Base-by-base conservation (phyloP, 257 asterid species). In the Penstemon eatonii region DNA sequence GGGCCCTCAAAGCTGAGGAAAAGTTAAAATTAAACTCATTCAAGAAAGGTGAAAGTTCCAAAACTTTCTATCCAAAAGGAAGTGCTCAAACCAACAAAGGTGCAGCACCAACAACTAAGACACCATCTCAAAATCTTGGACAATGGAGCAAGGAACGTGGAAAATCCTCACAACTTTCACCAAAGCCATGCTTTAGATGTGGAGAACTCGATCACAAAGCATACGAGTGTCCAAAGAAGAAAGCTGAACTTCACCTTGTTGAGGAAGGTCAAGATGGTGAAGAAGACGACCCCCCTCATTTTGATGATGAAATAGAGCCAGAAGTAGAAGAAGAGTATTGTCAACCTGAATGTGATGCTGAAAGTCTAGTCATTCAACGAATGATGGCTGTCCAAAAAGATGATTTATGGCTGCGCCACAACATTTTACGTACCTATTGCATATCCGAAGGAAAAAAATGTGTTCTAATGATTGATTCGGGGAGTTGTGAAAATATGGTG, bases 201-300 rank as follows among this genome's bases (percentile, higher is more conserved):
- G 59, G 25, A 18, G 59, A 54, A n/a, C 59, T 13, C 3, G 37
- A 0, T 54, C 59, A 54, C 37, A 54, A 15, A 15, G 59, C 59
- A 5, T 54, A 54, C 13, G 59, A 54, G 59, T 54, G 59, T 54
- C 59, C 59, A 3, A 54, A 54, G 37, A 54, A 54, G 33, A 54
- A 54, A 10, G 59, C 3, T 54, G 59, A 54, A 54, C 12, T 54
- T 13, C 25, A 54, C 59, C 4, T 54, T 54, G 33, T 8, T 4
- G 59, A 54, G 59, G 59, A 33, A 54, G 59, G 7, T 5, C 36
- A 54, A 54, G 33, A 4, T 3, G 59, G 13, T 3, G 59, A 54
- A 15, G 18, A 15, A 15, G 18, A 15, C 18, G 18, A 15, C 18
- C 18, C 18, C 18, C 18, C 18, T 15, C 18, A 15, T 15, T 15